These are phyloP conservation scores for Xanthoconium purpureum DNA, from an alignment of 768 basidiomycete genomes.

Conservation along the genomic window DNA sequence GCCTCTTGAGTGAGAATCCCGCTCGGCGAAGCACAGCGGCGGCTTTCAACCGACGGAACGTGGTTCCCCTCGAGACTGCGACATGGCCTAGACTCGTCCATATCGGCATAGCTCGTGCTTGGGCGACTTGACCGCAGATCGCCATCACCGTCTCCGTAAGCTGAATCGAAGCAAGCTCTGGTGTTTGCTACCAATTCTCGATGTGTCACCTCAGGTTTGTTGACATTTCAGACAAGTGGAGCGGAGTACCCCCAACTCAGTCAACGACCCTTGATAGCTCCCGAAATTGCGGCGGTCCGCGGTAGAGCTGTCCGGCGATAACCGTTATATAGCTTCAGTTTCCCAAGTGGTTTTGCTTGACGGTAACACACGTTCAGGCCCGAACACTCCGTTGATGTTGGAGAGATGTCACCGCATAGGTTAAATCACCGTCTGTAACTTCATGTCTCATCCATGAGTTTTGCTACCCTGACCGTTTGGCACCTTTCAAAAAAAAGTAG, in stretches of 20 bases:
- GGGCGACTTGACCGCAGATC: constrained; percentile 2
- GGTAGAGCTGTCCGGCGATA: neutral
- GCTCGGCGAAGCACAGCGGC: neutral
- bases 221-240: neutral
- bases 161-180: neutral
- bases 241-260: neutral
- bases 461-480: too few relatives aligned
- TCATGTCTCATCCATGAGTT: too few relatives aligned
- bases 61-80: neutral
- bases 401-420: neutral
- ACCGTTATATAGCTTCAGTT: neutral
- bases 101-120: neutral
- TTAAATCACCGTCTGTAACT: neutral
- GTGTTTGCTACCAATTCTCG: neutral
- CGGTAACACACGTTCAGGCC: neutral
- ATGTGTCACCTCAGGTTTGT: neutral
- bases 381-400: neutral
- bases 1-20: neutral
- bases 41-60: neutral
- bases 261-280: neutral
- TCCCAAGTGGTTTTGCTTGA: neutral
- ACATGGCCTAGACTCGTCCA: neutral
- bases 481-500: too few relatives aligned
- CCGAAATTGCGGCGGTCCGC: neutral
- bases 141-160: neutral